Evolutionary conservation across 2,329 filamentous ascomycete species (phyloP).

Genomic region (Bipolaris victoriae): DNA sequence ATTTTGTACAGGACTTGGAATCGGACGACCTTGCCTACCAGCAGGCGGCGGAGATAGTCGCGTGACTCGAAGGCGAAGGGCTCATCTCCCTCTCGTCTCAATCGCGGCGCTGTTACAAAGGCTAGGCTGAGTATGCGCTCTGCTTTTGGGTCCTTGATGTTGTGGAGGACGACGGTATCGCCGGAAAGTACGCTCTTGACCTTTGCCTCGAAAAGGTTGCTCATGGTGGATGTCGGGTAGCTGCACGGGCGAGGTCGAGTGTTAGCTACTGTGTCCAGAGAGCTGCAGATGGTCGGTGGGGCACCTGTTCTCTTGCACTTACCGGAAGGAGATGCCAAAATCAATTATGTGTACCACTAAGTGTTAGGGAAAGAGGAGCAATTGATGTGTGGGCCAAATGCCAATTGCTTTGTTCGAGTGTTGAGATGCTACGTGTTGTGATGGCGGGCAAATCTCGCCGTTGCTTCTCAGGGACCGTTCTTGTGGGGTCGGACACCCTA

Average conservation of each 20-base stretch:
- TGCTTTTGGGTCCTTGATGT: conserved; percentile 77
- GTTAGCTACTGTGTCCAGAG: conserved; percentile 39
- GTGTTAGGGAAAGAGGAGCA: conserved; percentile 6
- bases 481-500: conserved; percentile 22
- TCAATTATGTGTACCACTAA: background rate
- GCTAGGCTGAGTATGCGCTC: conserved; percentile 90
- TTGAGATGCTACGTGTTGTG: conserved; percentile 22
- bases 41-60: conserved; percentile 83
- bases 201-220: conserved; percentile 50
- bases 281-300: conserved; percentile 13
- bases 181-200: conserved; percentile 96
- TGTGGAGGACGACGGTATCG: conserved; percentile 85
- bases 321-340: conserved; percentile 15
- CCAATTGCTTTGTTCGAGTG: conserved; percentile 2
- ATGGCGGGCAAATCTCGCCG: conserved; percentile 20
- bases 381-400: conserved; percentile 15
- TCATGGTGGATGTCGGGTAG: conserved; percentile 28
- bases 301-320: conserved; percentile 11
- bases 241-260: conserved; percentile 20
- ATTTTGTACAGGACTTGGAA: conserved; percentile 88
- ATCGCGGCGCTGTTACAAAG: conserved; percentile 85
- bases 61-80: conserved; percentile 92
- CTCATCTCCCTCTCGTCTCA: conserved; percentile 90
- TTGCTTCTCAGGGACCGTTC: conserved; percentile 16
- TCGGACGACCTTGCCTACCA: conserved; percentile 85